Base-by-base conservation (phyloP, 2,329 filamentous ascomycete species). In the Hypoxylon sp. region DNA sequence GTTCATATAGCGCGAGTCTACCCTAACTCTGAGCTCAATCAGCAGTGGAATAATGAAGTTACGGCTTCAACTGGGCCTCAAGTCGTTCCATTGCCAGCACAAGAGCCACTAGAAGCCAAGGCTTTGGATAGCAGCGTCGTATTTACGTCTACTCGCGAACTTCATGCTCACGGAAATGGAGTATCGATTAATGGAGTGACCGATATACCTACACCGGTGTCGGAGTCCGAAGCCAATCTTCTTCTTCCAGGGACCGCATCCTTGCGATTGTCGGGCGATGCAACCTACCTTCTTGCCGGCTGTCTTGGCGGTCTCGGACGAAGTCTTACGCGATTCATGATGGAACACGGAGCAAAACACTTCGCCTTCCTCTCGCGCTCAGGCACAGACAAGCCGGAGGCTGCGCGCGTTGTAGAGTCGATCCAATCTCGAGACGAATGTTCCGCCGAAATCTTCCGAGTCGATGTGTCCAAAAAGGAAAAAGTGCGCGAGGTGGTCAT, bases 311-410 rank as follows among this genome's bases (percentile, higher is more conserved):
- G 78, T 14, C 67, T 81, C 5, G 78, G 79, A 3, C 71, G 77
- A 33, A 78, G 76, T 50, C 63, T 80, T 13, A 71, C 73, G 1
- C 69, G 63, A 3, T 79, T 76, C 73, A 79, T 81, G 76, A 67
- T 78, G 47, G 62, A 72, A 5, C 73, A 72, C 9, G 79, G 79
- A 17, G 77, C 76, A 5, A 69, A 73, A 3, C 67, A 75, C 46
- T 74, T 80, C 50, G 70, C 74, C 50, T 79, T 79, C 66, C 63
- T 81, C 9, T 75, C 73, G 1, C 72, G 78, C 4, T 73, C 73
- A 0, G 77, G 74, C 1, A 48, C 63, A 8, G 74, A 77, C 54
- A 75, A 70, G 48, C 69, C 71, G 1, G 59, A 70, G 13, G 77
- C 77, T 46, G 73, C 57, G 63, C 75, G 54, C 52, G 67, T 69